Percentiles rank a stretch among this genome's conserved stretches.
Evolutionary conservation across 805 yeast genomes (phyloP).

Genomic region (Wickerhamomyces canadensis): DNA sequence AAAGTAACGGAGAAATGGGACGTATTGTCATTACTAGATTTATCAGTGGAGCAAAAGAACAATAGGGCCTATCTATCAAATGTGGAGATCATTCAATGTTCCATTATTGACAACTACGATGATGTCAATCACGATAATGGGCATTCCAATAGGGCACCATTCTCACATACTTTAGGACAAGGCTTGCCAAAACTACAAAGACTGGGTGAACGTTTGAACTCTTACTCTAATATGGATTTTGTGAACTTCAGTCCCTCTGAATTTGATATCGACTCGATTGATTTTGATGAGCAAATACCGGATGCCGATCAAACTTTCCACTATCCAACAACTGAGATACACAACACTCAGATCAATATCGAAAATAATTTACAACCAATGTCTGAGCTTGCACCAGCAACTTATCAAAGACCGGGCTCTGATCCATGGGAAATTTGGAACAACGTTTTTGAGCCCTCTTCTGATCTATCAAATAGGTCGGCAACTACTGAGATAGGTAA

Average conservation of each 20-base stretch:
- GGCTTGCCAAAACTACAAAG: constrained; percentile 19
- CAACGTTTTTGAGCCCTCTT: neutral
- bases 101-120: constrained; percentile 40
- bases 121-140: constrained; percentile 18
- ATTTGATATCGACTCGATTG: constrained; percentile 6
- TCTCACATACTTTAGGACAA: constrained; percentile 22
- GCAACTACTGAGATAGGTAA: no score
- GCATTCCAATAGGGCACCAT: constrained; percentile 19
- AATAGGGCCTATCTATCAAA: constrained; percentile 45
- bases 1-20: constrained; percentile 55
- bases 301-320: neutral
- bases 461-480: no score
- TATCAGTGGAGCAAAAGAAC: constrained; percentile 37
- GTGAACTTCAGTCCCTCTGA: constrained; percentile 2
- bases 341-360: neutral
- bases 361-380: constrained; percentile 16
- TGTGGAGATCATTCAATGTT: constrained; percentile 56
- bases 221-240: constrained; percentile 1
- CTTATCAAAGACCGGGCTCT: constrained; percentile 4
- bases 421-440: constrained; percentile 5
- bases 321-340: neutral
- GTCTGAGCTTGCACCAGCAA: constrained; percentile 15
- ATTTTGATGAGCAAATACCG: constrained; percentile 2
- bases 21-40: constrained; percentile 45
- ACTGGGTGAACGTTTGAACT: constrained; percentile 16